These are phyloP conservation scores for Aspergillus fumigatus DNA, from an alignment of 2,329 filamentous ascomycete species.

Conservation along the genomic window DNA sequence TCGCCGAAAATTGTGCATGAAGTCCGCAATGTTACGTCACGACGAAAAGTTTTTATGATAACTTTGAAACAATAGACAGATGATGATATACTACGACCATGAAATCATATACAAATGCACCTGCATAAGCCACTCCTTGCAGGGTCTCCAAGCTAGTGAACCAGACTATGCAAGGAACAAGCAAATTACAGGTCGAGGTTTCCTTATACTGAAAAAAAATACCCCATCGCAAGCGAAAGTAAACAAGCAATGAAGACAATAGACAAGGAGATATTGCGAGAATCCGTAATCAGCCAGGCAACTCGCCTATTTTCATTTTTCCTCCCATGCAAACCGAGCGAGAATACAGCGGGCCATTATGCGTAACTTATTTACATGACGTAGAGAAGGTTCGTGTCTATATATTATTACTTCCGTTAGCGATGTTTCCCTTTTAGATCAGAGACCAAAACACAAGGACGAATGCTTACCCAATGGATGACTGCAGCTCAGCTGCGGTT, in stretches of 20 bases:
- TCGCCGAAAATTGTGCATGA: not conserved
- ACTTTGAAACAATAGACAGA: not conserved
- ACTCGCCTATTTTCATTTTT: not conserved
- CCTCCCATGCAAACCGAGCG: not conserved
- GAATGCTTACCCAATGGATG: constrained; percentile 78
- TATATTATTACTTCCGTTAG: constrained; percentile 28
- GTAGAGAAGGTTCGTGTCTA: constrained; percentile 63
- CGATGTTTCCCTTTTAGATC: constrained; percentile 2
- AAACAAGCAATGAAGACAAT: not conserved
- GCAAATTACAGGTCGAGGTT: not conserved
- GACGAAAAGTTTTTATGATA: not conserved
- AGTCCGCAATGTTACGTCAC: not conserved
- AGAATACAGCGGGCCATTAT: not conserved
- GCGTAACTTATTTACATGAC: constrained; percentile 53
- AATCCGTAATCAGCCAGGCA: not conserved
- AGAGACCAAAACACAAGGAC: not conserved
- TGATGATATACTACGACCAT: not conserved
- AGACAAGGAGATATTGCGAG: not conserved
- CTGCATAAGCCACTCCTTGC: not conserved
- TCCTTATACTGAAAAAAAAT: not conserved
- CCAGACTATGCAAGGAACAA: not conserved
- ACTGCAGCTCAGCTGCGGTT: constrained; percentile 92
- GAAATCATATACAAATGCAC: not conserved
- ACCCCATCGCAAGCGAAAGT: not conserved
- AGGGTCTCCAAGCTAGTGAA: not conserved